phyloP scores from a whole-genome alignment of 345 rosid species.

The Eucalyptus rudis region DNA sequence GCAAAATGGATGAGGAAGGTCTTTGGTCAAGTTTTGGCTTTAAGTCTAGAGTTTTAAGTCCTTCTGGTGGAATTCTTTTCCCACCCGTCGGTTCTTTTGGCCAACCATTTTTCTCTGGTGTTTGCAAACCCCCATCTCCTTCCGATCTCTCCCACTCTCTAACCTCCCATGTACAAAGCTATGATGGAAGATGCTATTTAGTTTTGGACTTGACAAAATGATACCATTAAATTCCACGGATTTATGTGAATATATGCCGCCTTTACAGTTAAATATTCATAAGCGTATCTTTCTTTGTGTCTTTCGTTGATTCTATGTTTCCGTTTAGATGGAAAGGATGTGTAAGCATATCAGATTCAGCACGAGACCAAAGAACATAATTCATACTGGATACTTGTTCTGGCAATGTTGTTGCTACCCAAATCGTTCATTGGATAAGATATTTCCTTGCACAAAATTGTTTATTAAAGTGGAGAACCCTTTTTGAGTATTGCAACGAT shows the following conservation, averaged over 20 bases:
- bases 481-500: neutral
- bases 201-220: neutral
- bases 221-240: neutral
- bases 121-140: neutral
- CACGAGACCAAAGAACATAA: neutral
- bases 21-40: neutral
- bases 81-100: neutral
- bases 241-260: neutral
- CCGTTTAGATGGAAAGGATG: neutral
- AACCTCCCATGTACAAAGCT: neutral
- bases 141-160: neutral
- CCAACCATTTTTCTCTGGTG: neutral
- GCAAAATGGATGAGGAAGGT: neutral
- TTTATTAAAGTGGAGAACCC: neutral
- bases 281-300: too few relatives aligned
- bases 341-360: neutral
- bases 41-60: neutral
- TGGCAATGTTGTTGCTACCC: neutral
- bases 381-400: neutral
- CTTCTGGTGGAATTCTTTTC: neutral
- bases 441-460: neutral
- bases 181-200: neutral
- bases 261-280: neutral
- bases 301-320: neutral
- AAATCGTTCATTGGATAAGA: neutral